Evolutionary conservation across 1,139 yeast genomes (phyloP).

Genomic region (Schwanniomyces etchellsii): DNA sequence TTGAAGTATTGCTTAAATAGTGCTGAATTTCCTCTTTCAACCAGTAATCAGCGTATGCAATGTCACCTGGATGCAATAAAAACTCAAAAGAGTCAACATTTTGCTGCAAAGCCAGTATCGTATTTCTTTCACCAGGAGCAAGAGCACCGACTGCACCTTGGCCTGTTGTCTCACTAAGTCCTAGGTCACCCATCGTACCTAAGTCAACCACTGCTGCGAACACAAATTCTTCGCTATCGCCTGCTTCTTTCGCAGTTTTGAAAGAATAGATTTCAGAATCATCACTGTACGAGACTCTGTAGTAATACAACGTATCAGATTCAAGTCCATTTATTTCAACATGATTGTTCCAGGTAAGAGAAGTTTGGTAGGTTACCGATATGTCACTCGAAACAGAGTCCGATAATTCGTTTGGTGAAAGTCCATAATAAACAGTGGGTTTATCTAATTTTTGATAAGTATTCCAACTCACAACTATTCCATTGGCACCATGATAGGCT

Average conservation of each 20-base stretch:
- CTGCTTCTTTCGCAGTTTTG: conserved; percentile 7
- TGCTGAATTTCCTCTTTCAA: conserved; percentile 6
- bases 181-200: conserved; percentile 8
- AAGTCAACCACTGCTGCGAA: conserved; percentile 7
- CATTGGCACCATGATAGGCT: conserved; percentile 5
- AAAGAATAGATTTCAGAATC: conserved; percentile 4
- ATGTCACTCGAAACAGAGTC: conserved; percentile 3
- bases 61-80: conserved; percentile 8
- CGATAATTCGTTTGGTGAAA: conserved; percentile 2
- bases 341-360: conserved; percentile 7
- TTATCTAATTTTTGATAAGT: conserved; percentile 4
- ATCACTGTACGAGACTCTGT: conserved; percentile 5
- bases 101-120: conserved; percentile 5
- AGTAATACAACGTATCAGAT: conserved; percentile 8
- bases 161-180: conserved; percentile 6
- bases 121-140: conserved; percentile 6
- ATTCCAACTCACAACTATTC: conserved; percentile 8
- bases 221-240: conserved; percentile 4
- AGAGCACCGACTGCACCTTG: conserved; percentile 5
- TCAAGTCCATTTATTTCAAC: conserved; percentile 5
- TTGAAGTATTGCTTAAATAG: conserved; percentile 5
- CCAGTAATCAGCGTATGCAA: conserved; percentile 9
- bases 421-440: conserved; percentile 6
- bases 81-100: conserved; percentile 5
- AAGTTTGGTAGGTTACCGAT: conserved; percentile 6